phyloP scores from a whole-genome alignment of 139 green algal genomes.

The Spirogloea muscicola region DNA sequence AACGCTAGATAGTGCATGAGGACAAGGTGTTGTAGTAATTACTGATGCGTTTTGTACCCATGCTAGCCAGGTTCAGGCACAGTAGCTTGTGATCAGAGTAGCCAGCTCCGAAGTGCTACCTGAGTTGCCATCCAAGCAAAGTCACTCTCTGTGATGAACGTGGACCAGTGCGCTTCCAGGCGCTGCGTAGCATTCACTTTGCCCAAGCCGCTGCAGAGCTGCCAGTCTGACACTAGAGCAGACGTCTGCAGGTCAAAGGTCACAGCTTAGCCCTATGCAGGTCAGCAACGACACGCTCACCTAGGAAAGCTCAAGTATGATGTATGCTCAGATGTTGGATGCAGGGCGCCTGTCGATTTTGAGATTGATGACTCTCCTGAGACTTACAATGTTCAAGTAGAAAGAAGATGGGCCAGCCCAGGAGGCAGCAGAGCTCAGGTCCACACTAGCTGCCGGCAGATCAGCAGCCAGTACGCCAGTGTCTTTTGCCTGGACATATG shows the following conservation, averaged over 20 bases:
- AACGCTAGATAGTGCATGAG: too few relatives aligned
- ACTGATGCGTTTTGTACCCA: too few relatives aligned
- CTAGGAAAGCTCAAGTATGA: too few relatives aligned
- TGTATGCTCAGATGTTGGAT: not conserved
- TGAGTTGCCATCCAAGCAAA: not conserved
- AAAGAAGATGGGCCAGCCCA: not conserved
- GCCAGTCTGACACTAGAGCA: not conserved
- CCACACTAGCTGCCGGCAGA: not conserved
- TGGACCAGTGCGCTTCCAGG: not conserved
- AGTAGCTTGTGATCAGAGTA: too few relatives aligned
- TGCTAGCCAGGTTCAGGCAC: too few relatives aligned
- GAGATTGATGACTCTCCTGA: not conserved
- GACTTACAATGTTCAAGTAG: not conserved
- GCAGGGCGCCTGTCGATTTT: not conserved
- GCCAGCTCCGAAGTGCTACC: not conserved
- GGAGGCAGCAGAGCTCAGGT: not conserved
- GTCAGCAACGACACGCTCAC: not conserved
- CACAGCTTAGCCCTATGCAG: not conserved
- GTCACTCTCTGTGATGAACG: constrained; percentile 15
- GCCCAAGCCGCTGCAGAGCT: not conserved
- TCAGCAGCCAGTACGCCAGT: constrained; percentile 7
- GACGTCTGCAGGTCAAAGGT: not conserved
- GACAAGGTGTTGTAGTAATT: too few relatives aligned
- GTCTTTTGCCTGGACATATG: too few relatives aligned
- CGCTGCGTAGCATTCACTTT: not conserved